Base-by-base conservation (phyloP, 2,329 filamentous ascomycete species). In the Botrytis pseudocinerea region DNA sequence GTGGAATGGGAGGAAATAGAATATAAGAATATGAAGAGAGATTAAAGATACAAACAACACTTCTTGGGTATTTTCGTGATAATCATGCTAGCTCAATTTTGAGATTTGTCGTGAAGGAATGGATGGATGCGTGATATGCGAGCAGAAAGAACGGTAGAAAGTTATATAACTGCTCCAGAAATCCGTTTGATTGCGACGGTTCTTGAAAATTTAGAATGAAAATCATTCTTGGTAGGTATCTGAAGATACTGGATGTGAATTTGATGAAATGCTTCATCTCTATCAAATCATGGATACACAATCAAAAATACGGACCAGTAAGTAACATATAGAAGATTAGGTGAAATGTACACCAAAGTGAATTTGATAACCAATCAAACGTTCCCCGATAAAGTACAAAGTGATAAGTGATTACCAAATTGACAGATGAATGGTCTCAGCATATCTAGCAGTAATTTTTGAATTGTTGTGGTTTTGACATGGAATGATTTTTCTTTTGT, bases 1-100 rank as follows among this genome's bases (percentile, higher is more conserved):
- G 35, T 57, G 65, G 65, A 40, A 57, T 57, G 65, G 40, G 65
- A 32, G 48, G 35, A 54, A 66, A 54, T 66, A 54, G 32, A 66
- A 12, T 51, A 54, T 40, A 46, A 40, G 22, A 18, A 54, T 62
- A 62, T 66, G 16, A 54, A 28, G 48, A 5, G 48, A 66, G 2
- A 40, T 40, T 2, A 6, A 54, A 66, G 32, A 51, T 54, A 28
- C 32, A n/a, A 40, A 62, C 59, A 18, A 62, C 8, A 16, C 38
- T 40, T 42, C 60, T 42, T 25, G 60, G 20, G 60, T 51, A 9
- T 8, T 35, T 38, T 20, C 35, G 44, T 65, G 32, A 66, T 51
- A 10, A 51, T 7, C 10, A n/a, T 38, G 14, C 32, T 14, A 18
- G 62, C 25, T 46, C 16, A 16, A 61, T 25, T 25, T 25, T n/a